Percentiles rank a stretch among this genome's conserved stretches.
Evolutionary conservation across 2,329 filamentous ascomycete species (phyloP).

Genomic region (Emergomyces africanus): DNA sequence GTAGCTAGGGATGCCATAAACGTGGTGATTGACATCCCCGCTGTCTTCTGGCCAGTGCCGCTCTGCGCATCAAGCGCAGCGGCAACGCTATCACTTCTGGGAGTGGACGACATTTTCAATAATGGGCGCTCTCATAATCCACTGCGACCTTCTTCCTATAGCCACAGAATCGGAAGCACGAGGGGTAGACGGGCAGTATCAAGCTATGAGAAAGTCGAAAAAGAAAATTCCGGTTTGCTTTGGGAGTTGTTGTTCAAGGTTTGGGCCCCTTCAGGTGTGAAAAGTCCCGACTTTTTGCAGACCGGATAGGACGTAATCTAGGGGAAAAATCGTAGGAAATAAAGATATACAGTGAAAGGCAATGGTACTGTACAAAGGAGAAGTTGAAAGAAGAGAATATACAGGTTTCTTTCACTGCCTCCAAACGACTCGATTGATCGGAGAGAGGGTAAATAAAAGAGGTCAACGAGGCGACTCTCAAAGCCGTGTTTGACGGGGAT

Average conservation of each 20-base stretch:
- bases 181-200: background rate
- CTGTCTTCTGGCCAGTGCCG: slow-evolving; percentile 22
- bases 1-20: slow-evolving; percentile 54
- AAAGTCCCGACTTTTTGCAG: background rate
- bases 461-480: background rate
- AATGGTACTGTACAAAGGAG: background rate
- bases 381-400: background rate
- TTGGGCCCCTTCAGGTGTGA: background rate
- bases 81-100: slow-evolving; percentile 15
- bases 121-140: background rate
- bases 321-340: background rate
- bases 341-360: background rate
- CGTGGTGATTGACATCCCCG: slow-evolving; percentile 29
- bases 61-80: slow-evolving; percentile 24
- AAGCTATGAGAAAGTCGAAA: background rate
- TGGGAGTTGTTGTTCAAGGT: background rate
- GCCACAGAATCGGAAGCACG: background rate
- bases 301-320: background rate
- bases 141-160: background rate
- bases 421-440: background rate
- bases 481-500: background rate
- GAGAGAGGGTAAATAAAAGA: background rate
- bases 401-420: background rate
- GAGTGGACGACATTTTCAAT: slow-evolving; percentile 7
- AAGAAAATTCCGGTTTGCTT: background rate